Evolutionary conservation across 164 flowering plant species (phyloP).

Genomic region (Sextonia rubra): DNA sequence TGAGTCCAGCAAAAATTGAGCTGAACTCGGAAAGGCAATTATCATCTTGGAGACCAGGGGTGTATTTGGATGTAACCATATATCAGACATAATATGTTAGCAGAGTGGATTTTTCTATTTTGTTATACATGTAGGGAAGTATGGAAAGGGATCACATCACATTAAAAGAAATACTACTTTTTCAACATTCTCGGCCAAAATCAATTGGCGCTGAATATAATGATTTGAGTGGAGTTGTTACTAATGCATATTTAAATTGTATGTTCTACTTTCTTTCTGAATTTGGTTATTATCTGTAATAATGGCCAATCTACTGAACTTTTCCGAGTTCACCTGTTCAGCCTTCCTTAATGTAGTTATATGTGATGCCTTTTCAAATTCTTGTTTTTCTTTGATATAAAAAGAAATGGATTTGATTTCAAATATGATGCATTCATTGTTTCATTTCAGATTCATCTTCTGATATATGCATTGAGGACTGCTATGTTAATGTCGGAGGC

Average conservation of each 20-base stretch:
- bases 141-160: neutral
- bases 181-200: neutral
- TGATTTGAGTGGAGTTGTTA: neutral
- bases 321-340: neutral
- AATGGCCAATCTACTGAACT: neutral
- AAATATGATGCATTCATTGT: neutral
- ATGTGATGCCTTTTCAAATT: neutral
- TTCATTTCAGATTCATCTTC: slow-evolving; percentile 58
- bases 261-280: neutral
- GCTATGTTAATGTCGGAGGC: slow-evolving; percentile 52
- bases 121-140: neutral
- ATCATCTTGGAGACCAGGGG: neutral
- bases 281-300: neutral
- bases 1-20: too few relatives aligned
- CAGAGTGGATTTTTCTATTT: neutral
- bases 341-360: neutral
- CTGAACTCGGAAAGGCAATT: too few relatives aligned
- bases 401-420: neutral
- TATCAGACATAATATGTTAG: too few relatives aligned
- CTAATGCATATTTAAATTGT: neutral
- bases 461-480: slow-evolving; percentile 56
- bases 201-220: neutral
- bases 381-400: neutral
- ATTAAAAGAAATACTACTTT: neutral
- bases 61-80: neutral